Conservation (phyloP, 768 basidiomycete genomes). For the Gymnopilus dilepis region DNA sequence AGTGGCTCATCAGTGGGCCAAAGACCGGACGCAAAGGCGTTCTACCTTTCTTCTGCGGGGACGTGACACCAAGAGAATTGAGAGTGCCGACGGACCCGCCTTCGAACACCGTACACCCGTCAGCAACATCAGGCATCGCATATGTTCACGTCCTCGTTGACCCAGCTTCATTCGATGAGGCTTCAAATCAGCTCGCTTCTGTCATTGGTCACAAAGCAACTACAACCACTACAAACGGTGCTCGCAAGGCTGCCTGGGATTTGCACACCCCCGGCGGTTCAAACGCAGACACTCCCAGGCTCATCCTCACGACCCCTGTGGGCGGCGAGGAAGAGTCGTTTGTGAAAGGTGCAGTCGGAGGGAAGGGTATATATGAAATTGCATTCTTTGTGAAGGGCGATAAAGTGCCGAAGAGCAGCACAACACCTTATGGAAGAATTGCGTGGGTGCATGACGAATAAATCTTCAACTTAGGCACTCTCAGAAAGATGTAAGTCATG, state of each 20-base stretch:
- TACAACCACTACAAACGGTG: slow-evolving; percentile 20
- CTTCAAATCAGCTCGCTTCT: slow-evolving; percentile 47
- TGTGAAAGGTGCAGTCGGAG: slow-evolving; percentile 17
- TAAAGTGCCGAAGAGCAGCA: slow-evolving; percentile 14
- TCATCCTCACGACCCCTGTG: slow-evolving; percentile 43
- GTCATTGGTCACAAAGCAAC: slow-evolving; percentile 51
- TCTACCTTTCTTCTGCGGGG: slow-evolving; percentile 78
- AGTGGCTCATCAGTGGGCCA: slow-evolving; percentile 63
- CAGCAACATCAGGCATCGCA: slow-evolving; percentile 53
- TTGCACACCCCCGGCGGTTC: slow-evolving; percentile 36
- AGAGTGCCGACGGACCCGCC: slow-evolving; percentile 58
- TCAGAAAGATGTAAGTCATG: too few relatives aligned
- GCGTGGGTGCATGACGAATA: not conserved
- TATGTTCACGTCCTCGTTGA: slow-evolving; percentile 50
- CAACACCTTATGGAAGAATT: not conserved
- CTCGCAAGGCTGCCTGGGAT: slow-evolving; percentile 43
- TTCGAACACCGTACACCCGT: slow-evolving; percentile 56
- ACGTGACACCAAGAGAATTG: slow-evolving; percentile 63
- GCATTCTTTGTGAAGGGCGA: slow-evolving; percentile 47
- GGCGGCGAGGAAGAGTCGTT: slow-evolving; percentile 38
- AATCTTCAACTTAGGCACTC: too few relatives aligned
- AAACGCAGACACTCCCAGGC: slow-evolving; percentile 10
- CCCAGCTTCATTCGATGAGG: slow-evolving; percentile 29
- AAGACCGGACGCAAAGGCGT: slow-evolving; percentile 28
- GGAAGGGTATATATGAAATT: slow-evolving; percentile 56